phyloP scores from a whole-genome alignment of 495 filamentous ascomycete genomes.

The Podospora pseudocomata region DNA sequence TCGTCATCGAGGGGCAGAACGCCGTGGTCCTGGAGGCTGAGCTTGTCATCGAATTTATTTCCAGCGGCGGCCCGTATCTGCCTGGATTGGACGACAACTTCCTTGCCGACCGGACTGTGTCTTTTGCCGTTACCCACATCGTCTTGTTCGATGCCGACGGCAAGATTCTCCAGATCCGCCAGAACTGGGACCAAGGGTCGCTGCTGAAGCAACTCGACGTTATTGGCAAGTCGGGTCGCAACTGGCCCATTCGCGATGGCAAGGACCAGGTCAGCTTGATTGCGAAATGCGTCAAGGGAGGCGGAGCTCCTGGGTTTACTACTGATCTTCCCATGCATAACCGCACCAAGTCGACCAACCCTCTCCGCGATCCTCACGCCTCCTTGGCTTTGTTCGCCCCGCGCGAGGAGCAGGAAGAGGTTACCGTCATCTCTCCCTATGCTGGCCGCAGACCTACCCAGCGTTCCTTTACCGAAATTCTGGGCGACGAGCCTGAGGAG shows the following conservation, averaged over 20 bases:
- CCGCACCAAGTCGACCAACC: constrained; percentile 48
- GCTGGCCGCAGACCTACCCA: constrained; percentile 45
- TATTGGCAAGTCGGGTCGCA: constrained; percentile 80
- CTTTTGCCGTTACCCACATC: constrained; percentile 81
- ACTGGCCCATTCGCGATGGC: constrained; percentile 91
- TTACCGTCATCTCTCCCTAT: constrained; percentile 51
- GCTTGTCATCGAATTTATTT: constrained; percentile 76
- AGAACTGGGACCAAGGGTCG: constrained; percentile 93
- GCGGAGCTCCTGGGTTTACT: constrained; percentile 20
- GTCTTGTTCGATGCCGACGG: constrained; percentile 73
- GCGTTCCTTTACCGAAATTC: constrained; percentile 51
- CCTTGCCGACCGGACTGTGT: constrained; percentile 74
- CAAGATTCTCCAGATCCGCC: constrained; percentile 78
- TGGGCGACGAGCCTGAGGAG: constrained; percentile 43
- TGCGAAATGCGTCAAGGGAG: constrained; percentile 45
- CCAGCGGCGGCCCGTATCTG: constrained; percentile 80
- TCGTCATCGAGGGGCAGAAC: constrained; percentile 64
- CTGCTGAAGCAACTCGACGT: constrained; percentile 90
- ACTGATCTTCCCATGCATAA: constrained; percentile 34
- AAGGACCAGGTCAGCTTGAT: constrained; percentile 80
- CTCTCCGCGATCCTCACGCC: constrained; percentile 65
- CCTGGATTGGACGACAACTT: constrained; percentile 94
- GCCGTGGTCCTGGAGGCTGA: constrained; percentile 73
- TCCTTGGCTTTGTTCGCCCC: constrained; percentile 69
- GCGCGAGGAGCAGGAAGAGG: constrained; percentile 49